phyloP scores from a whole-genome alignment of 2,329 filamentous ascomycete species.

The Colletotrichum noveboracense region DNA sequence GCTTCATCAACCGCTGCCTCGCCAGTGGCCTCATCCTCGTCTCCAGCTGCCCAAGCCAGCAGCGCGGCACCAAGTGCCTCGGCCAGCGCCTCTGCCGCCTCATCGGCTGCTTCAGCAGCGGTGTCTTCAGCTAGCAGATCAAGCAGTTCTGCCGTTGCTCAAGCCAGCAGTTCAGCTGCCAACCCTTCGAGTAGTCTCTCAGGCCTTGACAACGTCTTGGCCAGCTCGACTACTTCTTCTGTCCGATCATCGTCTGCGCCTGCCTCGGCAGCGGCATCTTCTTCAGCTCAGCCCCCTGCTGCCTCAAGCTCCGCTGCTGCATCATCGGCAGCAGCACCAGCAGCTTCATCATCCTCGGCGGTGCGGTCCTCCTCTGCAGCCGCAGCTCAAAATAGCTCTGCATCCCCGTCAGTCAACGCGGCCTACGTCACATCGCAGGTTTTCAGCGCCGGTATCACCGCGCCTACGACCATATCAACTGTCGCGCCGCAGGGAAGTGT shows the following conservation, averaged over 20 bases:
- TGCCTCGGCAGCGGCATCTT: not conserved
- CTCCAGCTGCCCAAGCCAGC: not conserved
- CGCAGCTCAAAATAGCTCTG: not conserved
- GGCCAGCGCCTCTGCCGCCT: not conserved
- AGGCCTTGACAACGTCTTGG: not conserved
- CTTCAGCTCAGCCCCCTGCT: not conserved
- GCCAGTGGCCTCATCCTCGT: not conserved
- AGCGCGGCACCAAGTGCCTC: not conserved
- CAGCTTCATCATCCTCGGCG: not conserved
- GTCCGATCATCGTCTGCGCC: not conserved
- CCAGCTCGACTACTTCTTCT: not conserved
- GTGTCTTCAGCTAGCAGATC: not conserved
- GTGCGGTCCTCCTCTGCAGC: not conserved
- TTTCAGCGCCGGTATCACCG: not conserved
- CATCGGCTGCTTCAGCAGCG: not conserved
- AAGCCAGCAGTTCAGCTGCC: not conserved
- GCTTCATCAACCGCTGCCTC: not conserved
- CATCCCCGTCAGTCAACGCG: not conserved
- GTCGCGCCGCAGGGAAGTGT: not conserved
- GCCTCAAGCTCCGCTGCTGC: not conserved
- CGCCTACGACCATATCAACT: not conserved
- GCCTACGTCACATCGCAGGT: not conserved
- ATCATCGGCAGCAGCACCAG: not conserved
- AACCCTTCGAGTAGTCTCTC: not conserved
- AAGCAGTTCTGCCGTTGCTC: not conserved